These are phyloP conservation scores for Penicillium brevicompactum DNA, from an alignment of 2,329 filamentous ascomycete genomes.

Conservation along the genomic window DNA sequence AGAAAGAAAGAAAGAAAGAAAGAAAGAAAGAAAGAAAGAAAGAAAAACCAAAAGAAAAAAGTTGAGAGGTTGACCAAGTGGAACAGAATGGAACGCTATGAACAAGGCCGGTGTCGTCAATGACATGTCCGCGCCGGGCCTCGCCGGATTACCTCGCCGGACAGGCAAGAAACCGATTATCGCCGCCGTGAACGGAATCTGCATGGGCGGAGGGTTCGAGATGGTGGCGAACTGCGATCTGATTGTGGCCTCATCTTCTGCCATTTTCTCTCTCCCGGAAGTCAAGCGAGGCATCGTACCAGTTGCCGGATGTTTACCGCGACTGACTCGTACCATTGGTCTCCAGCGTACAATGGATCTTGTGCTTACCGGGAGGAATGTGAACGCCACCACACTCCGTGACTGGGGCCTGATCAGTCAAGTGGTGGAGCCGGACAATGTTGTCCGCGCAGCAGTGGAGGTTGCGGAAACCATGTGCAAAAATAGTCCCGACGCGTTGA, in stretches of 20 bases:
- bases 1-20: neutral
- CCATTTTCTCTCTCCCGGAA: conserved; percentile 71
- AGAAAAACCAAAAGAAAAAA: neutral
- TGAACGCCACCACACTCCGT: conserved; percentile 61
- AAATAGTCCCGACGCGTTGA: conserved; percentile 72
- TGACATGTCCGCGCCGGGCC: conserved; percentile 53
- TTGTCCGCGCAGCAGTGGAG: conserved; percentile 50
- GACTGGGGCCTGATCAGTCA: conserved; percentile 72
- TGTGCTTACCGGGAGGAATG: conserved; percentile 63
- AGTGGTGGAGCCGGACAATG: conserved; percentile 51
- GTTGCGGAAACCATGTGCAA: conserved; percentile 62
- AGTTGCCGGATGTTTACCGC: conserved; percentile 69
- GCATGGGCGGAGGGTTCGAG: conserved; percentile 76
- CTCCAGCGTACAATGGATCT: conserved; percentile 71
- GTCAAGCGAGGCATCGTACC: conserved; percentile 71
- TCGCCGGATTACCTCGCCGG: conserved; percentile 68
- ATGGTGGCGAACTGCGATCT: conserved; percentile 75
- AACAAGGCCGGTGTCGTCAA: conserved; percentile 39
- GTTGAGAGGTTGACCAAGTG: neutral
- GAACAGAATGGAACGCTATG: conserved; percentile 55
- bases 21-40: neutral
- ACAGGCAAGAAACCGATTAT: conserved; percentile 73
- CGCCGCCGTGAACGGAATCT: conserved; percentile 74
- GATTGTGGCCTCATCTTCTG: conserved; percentile 52
- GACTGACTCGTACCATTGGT: conserved; percentile 67